These are phyloP conservation scores for Kluyveromyces sp. DNA, from an alignment of 1,139 yeast species.

Conservation along the genomic window DNA sequence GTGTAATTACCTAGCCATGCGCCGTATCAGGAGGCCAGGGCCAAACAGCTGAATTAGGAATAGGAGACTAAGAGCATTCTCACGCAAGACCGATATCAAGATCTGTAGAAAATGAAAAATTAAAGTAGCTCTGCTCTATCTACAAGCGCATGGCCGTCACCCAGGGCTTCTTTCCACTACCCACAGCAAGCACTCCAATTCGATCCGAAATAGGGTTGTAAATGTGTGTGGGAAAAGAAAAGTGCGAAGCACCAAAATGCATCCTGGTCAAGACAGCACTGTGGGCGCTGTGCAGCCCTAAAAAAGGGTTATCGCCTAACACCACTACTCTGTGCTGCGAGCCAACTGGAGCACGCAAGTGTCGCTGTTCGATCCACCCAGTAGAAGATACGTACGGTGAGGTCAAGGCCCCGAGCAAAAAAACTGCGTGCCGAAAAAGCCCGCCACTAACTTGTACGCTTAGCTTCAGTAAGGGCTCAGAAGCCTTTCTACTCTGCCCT, in stretches of 20 bases:
- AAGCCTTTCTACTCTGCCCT: not conserved
- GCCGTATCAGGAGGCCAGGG: not conserved
- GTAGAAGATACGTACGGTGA: not conserved
- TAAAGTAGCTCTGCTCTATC: no score
- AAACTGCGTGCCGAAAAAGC: not conserved
- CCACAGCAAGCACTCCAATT: not conserved
- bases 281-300: not conserved
- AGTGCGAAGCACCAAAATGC: not conserved
- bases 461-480: no score
- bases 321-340: not conserved
- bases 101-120: not conserved
- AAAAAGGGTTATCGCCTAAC: not conserved
- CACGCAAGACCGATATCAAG: not conserved
- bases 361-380: no score
- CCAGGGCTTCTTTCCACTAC: not conserved
- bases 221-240: no score
- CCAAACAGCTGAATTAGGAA: not conserved
- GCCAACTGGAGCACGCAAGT: no score
- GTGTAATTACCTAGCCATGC: not conserved
- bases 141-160: no score
- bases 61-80: not conserved
- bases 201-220: not conserved
- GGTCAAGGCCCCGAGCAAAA: not conserved
- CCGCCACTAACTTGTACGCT: no score
- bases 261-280: not conserved